These are phyloP conservation scores for Laetiporus sulphureus DNA, from an alignment of 1,284 basidiomycete species.

Conservation along the genomic window DNA sequence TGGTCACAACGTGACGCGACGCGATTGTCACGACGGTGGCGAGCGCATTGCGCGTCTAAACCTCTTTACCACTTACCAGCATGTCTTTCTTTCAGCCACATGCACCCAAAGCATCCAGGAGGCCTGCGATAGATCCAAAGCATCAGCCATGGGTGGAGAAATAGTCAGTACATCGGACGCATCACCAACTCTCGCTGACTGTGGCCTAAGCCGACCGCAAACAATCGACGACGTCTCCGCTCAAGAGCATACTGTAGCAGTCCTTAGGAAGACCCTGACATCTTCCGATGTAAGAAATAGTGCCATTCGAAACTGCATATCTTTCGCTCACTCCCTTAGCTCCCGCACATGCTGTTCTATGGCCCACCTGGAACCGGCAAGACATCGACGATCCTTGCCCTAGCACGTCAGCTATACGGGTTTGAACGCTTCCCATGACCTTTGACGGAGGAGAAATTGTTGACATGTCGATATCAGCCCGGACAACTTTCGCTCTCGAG, in stretches of 20 bases:
- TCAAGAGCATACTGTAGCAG: conserved; percentile 93
- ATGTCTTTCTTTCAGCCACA: conserved; percentile 52
- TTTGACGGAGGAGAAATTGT: neutral
- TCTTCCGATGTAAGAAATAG: conserved; percentile 76
- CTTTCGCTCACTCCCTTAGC: conserved; percentile 38
- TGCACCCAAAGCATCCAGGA: conserved; percentile 32
- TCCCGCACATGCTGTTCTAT: conserved; percentile 99
- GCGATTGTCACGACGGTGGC: neutral
- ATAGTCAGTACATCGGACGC: conserved; percentile 50
- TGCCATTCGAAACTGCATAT: neutral
- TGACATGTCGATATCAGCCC: conserved; percentile 45
- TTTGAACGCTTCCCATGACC: conserved; percentile 31
- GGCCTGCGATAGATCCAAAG: conserved; percentile 47
- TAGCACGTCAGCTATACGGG: conserved; percentile 95
- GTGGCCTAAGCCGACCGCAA: conserved; percentile 95
- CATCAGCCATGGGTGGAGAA: conserved; percentile 97
- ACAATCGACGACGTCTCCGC: conserved; percentile 97
- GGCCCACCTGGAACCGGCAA: conserved; percentile 99
- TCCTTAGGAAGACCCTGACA: conserved; percentile 85
- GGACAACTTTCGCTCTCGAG: conserved; percentile 89
- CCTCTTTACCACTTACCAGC: neutral
- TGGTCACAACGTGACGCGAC: neutral
- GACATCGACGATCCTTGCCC: conserved; percentile 95
- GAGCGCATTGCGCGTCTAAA: neutral
- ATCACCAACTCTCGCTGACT: conserved; percentile 12